Base-by-base conservation (phyloP, 2,329 filamentous ascomycete species). In the Elsinoe batatas region DNA sequence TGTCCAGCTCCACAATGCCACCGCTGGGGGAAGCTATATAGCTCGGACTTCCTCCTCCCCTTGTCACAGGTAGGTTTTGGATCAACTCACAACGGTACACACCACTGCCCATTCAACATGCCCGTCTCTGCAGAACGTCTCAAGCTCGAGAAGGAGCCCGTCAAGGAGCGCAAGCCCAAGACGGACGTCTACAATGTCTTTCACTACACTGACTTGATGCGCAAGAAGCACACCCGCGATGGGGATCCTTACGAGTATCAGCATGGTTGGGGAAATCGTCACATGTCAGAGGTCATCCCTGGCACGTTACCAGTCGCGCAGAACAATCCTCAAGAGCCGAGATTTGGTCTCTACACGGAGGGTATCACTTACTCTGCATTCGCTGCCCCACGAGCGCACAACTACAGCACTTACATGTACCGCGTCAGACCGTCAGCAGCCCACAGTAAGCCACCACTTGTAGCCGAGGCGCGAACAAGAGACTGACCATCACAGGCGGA, bases 321-420 rank as follows among this genome's bases (percentile, higher is more conserved):
- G 58, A 73, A 73, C 59, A 72, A 65, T 35, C 73, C 72, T 1
- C 71, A 74, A 35, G 69, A 69, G 57, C 64, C 67, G 12, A 64
- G 71, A 18, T 74, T 74, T 58, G 72, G 72, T 6, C 64, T 76
- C 2, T 75, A 75, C 58, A 71, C 72, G 1, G 73, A 76, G 59
- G 69, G 71, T 15, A 72, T 76, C 59, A 75, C 72, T 13, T 72
- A 71, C 42, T 70, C 68, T 15, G 68, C 71, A 11, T 76, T 76
- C 59, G 68, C 68, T 47, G 72, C 73, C 4, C 71, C 72, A 5
- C 65, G 73, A 20, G 63, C 67, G 40, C 61, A 65, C 26, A 74
- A 75, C 62, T 71, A 67, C 58, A 73, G 69, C 49, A 71, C 72
- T 10, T 76, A 71, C 56, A 69, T 75, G 68, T 76, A 75, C 59